Evolutionary conservation across 1,284 basidiomycete species (phyloP), one percentile per base, ranked within the genome.

Genomic region (Clitocybe nebularis): DNA sequence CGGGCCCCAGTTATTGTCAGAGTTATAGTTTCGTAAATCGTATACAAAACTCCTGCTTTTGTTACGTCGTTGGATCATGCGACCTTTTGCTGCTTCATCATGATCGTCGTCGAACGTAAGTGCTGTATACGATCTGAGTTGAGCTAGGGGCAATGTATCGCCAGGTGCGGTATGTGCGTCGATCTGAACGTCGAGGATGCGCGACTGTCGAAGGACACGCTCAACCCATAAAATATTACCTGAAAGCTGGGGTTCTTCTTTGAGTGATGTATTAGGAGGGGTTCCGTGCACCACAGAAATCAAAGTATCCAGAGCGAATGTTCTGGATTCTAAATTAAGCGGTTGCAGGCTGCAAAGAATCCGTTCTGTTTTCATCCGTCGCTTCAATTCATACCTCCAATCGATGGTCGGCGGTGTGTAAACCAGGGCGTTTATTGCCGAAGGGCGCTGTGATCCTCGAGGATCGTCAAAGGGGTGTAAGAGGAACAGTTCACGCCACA

Each of bases 401-500:
- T 64, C 54, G 38, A 60, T 45, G 21, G n/a, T 33, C 10, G 36
- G 29, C n/a, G n/a, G n/a, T n/a, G n/a, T n/a, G n/a, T n/a, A n/a
- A n/a, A n/a, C n/a, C n/a, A n/a, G n/a, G n/a, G n/a, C n/a, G n/a
- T n/a, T n/a, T n/a, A n/a, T n/a, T 39, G 39, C 43, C 44, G 44
- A 45, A 30, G 46, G 45, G 16, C 48, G 43, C 10, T 53, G 29
- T 7, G 60, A 55, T 34, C 58, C 51, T 17, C 72, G 67, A n/a
- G 76, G 78, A 53, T 81, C 75, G 52, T 85, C 83, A 56, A 82
- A 84, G 10, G 72, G 69, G 17, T 60, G 53, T 21, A 57, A 46
- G 22, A 81, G 70, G 60, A 79, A 82, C 19, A 85, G 64, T 41
- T 73, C 65, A 35, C 79, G 75, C 81, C 81, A 86, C 29, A 86